A percentile compares a stretch with the other conserved stretches of the same genome.
Conservation (phyloP, 495 filamentous ascomycete genomes). For the Podospora australis region DNA sequence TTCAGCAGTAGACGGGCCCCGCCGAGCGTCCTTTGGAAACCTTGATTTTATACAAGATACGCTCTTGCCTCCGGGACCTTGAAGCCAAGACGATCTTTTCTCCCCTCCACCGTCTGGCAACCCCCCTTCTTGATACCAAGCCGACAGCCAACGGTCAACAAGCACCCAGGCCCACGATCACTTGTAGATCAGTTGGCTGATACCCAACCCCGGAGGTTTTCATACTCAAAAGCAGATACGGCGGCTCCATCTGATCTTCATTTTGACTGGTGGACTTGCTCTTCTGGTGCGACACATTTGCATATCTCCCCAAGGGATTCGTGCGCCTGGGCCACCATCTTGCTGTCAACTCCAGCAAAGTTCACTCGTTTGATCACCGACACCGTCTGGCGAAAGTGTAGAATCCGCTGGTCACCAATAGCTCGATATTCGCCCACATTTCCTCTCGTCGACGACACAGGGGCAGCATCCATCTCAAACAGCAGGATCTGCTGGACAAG, state of each 20-base stretch:
- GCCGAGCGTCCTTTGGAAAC: slow-evolving; percentile 23
- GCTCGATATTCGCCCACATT: too few relatives aligned
- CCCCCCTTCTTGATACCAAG: neutral
- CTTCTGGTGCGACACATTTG: slow-evolving; percentile 22
- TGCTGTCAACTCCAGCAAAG: slow-evolving; percentile 5
- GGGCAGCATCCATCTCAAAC: neutral
- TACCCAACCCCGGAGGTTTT: slow-evolving; percentile 9
- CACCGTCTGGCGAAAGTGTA: slow-evolving; percentile 1
- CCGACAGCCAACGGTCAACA: slow-evolving; percentile 10
- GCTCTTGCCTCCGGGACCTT: slow-evolving; percentile 20
- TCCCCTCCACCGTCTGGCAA: slow-evolving; percentile 3
- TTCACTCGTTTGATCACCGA: slow-evolving; percentile 27
- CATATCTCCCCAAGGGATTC: slow-evolving; percentile 13
- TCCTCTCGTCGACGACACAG: neutral
- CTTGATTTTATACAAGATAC: slow-evolving; percentile 27
- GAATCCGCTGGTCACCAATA: too few relatives aligned
- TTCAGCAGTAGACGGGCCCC: slow-evolving; percentile 29
- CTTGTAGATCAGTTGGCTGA: slow-evolving; percentile 13
- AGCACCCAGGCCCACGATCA: slow-evolving; percentile 8
- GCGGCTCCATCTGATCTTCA: slow-evolving; percentile 26
- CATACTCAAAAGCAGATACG: slow-evolving; percentile 8
- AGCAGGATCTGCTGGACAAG: slow-evolving; percentile 22
- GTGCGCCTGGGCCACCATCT: slow-evolving; percentile 13
- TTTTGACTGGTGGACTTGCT: slow-evolving; percentile 24
- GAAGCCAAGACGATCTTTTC: slow-evolving; percentile 11